Evolutionary conservation across 1,284 basidiomycete genomes (phyloP).

Genomic region (Ceratobasidium sp.): DNA sequence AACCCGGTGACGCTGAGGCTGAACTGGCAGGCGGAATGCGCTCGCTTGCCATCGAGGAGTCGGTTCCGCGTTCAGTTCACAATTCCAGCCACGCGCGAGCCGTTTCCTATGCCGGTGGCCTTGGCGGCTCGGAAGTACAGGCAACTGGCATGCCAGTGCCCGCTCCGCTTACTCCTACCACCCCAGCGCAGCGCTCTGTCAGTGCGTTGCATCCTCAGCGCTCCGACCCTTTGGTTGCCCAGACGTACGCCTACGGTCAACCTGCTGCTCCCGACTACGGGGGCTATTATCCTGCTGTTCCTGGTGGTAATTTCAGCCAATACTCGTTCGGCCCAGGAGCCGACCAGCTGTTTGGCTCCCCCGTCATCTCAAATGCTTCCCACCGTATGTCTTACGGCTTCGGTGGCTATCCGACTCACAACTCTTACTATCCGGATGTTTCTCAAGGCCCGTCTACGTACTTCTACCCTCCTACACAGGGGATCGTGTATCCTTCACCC

Average conservation of each 20-base stretch:
- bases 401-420: slow-evolving; percentile 30
- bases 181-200: slow-evolving; percentile 6
- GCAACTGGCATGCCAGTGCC: slow-evolving; percentile 29
- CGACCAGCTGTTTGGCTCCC: slow-evolving; percentile 62
- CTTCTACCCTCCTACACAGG: slow-evolving; percentile 65
- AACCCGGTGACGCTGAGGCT: slow-evolving; percentile 21
- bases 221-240: slow-evolving; percentile 24
- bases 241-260: slow-evolving; percentile 58
- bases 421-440: slow-evolving; percentile 60
- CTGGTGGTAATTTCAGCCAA: slow-evolving; percentile 14
- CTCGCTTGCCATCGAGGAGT: slow-evolving; percentile 71
- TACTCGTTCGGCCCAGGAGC: slow-evolving; percentile 58
- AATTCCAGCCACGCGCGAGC: slow-evolving; percentile 24
- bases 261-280: slow-evolving; percentile 42
- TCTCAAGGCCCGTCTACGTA: slow-evolving; percentile 61
- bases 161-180: slow-evolving; percentile 1
- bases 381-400: slow-evolving; percentile 40
- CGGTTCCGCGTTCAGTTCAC: neutral
- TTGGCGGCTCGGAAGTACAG: slow-evolving; percentile 25
- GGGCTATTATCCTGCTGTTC: slow-evolving; percentile 34
- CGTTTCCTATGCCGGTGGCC: slow-evolving; percentile 27
- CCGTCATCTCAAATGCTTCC: slow-evolving; percentile 52
- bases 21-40: slow-evolving; percentile 66
- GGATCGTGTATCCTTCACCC: slow-evolving; percentile 60
- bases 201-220: slow-evolving; percentile 19